phyloP scores from a whole-genome alignment of 352 stramenopile genomes.

The Phytophthora crassamura region DNA sequence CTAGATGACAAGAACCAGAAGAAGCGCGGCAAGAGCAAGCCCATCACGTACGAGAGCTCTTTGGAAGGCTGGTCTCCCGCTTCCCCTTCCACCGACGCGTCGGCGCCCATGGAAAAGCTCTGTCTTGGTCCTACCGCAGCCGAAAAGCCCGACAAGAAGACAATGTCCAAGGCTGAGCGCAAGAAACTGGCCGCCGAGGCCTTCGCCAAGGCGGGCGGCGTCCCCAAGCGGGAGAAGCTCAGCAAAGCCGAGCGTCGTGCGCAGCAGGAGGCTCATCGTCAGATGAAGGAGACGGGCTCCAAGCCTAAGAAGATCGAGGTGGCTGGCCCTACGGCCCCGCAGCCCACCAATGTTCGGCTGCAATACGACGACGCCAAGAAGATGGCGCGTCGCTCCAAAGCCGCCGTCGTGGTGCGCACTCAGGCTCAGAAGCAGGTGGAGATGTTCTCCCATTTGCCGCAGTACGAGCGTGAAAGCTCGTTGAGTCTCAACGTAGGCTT shows the following conservation, averaged over 20 bases:
- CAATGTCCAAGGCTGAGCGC: constrained; percentile 67
- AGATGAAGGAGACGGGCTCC: constrained; percentile 59
- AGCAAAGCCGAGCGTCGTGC: constrained; percentile 93
- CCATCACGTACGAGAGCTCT: constrained; percentile 42
- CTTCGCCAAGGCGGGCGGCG: constrained; percentile 56
- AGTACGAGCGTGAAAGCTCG: constrained; percentile 85
- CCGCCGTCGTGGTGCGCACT: constrained; percentile 67
- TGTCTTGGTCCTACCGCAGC: constrained; percentile 44
- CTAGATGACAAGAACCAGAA: constrained; percentile 46
- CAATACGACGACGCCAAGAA: constrained; percentile 87
- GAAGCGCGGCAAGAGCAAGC: constrained; percentile 36
- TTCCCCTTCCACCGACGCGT: constrained; percentile 14
- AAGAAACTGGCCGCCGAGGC: constrained; percentile 77
- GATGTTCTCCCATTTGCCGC: constrained; percentile 86
- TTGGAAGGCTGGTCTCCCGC: constrained; percentile 75
- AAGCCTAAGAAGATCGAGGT: constrained; percentile 55
- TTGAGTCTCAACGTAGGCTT: constrained; percentile 78
- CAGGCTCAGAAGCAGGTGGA: constrained; percentile 84
- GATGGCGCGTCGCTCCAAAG: constrained; percentile 79
- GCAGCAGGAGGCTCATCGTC: constrained; percentile 91
- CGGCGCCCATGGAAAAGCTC: constrained; percentile 60
- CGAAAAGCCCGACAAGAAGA: constrained; percentile 37
- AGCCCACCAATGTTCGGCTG: constrained; percentile 59
- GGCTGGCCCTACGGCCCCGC: constrained; percentile 24
- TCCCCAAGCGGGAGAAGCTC: constrained; percentile 83